phyloP scores from a whole-genome alignment of 495 filamentous ascomycete species.

The Astrocystis sublimbata region DNA sequence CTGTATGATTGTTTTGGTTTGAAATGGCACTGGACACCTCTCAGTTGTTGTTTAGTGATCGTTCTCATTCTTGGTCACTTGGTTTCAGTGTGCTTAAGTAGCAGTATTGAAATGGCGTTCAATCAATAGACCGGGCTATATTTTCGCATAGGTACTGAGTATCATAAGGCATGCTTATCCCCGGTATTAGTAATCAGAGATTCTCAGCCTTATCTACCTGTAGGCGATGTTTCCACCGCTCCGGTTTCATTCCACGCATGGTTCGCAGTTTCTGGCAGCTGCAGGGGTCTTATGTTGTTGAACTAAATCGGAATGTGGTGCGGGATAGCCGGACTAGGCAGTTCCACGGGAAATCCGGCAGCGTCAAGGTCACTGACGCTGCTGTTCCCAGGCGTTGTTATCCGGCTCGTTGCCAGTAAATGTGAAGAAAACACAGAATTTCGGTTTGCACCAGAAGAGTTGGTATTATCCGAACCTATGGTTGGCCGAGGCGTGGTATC shows the following conservation, averaged over 20 bases:
- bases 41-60: too few species aligned
- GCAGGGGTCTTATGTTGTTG: not conserved
- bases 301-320: not conserved
- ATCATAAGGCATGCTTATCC: too few species aligned
- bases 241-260: not conserved
- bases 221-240: not conserved
- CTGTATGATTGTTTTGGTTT: too few species aligned
- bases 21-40: too few species aligned
- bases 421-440: not conserved
- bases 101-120: too few species aligned
- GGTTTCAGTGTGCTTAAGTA: too few species aligned
- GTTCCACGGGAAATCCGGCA: not conserved
- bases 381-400: not conserved
- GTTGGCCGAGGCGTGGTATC: conserved; percentile 13
- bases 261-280: not conserved
- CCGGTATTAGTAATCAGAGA: not conserved
- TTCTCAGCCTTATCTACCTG: not conserved
- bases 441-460: not conserved
- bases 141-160: too few species aligned
- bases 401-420: not conserved
- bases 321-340: conserved; percentile 10
- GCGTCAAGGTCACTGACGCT: not conserved
- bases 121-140: too few species aligned
- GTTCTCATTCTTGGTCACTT: too few species aligned
- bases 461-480: conserved; percentile 5